A percentile compares a stretch with the other conserved stretches of the same genome.
phyloP scores from a whole-genome alignment of 106 monocot species.

The Phalaenopsis equestris region DNA sequence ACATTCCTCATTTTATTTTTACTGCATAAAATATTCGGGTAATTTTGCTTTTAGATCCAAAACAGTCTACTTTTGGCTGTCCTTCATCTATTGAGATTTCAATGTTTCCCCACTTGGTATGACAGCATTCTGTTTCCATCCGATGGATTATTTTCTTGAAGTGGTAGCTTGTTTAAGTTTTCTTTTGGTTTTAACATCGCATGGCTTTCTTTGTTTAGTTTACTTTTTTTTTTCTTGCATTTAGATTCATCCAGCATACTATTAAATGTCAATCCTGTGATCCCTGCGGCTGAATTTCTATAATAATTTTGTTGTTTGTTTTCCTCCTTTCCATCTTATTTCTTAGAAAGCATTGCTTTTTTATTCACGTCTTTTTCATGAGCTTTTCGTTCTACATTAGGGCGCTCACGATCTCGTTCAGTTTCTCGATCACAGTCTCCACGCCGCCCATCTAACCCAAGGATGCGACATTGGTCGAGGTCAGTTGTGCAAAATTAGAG shows the following conservation, averaged over 20 bases:
- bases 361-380: not conserved
- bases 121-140: not conserved
- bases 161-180: not conserved
- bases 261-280: not conserved
- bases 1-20: no score
- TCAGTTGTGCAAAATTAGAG: not conserved
- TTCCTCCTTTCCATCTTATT: not conserved
- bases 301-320: not conserved
- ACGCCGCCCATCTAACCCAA: conserved; percentile 16
- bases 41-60: no score
- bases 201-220: not conserved
- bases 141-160: not conserved
- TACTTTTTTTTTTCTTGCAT: not conserved
- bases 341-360: not conserved
- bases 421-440: conserved; percentile 48
- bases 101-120: not conserved
- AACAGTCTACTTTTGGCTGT: no score
- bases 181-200: not conserved
- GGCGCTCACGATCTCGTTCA: conserved; percentile 43
- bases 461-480: conserved; percentile 31
- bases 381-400: conserved; percentile 2
- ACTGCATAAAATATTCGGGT: no score
- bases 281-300: no score
- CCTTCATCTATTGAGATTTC: not conserved
- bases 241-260: not conserved